Evolutionary conservation across 352 stramenopile species (phyloP), one percentile per base, ranked within the genome.

Genomic region (Pythium aristosporum): DNA sequence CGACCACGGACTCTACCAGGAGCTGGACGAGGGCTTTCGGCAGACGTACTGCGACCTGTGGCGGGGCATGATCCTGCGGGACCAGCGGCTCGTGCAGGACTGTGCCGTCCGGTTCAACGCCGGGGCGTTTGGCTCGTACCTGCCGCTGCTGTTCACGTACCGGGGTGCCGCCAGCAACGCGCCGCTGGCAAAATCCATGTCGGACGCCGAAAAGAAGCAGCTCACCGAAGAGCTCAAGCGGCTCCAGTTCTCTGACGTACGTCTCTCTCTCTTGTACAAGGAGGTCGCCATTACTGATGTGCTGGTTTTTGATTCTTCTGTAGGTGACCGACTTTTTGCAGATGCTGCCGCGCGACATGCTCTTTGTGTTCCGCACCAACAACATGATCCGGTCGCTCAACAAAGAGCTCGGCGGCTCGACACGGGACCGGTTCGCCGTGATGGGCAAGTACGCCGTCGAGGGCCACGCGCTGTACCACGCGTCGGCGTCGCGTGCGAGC

Each of bases 1-100:
- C 2, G 97, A 99, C 76, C 97, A 99, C 71, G 97, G 97, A 20
- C 75, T 99, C 5, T 99, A 99, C 60, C 87, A 96, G 20, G 77
- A 96, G 37, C 75, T 99, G 18, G 94, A 98, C 55, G 76, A 85
- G 34, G 74, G 92, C 21, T 99, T 99, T 74, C 92, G 96, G 30
- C 80, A 96, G 41, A 87, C 87, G 1, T 99, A 99, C 76, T 98
- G 94, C 43, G 79, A 96, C 51, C 73, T 99, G 36, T 99, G 97
- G 97, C 87, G 90, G 61, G 89, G 88, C 13, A 94, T 99, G 60
- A 79, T 99, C 7, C 77, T 98, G 61, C 89, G 90, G 20, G 91
- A 99, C 71, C 79, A 82, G 21, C 61, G 72, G 44, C 71, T 97
- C 5, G 71, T 96, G 16, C 67, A 82, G 34, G 65, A 89, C 50